Evolutionary conservation across 805 yeast genomes (phyloP), one percentile per base, ranked within the genome.

Genomic region (Cyberlindnera galapagoensis): DNA sequence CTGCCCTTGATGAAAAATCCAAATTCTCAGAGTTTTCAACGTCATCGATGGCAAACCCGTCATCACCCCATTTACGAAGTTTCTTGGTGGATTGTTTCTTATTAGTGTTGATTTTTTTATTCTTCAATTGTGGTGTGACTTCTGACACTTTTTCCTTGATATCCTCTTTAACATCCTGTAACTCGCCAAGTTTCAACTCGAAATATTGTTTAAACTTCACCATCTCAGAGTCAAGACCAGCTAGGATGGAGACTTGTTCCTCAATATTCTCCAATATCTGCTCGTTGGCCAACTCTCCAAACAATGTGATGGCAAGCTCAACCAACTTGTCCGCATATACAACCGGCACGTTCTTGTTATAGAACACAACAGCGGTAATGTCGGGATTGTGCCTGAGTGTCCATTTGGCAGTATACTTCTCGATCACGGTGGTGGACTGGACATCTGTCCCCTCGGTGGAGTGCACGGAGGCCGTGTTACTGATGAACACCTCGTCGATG

Each of bases 31-130:
- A 69, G 14, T 27, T 42, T 3, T 53, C 60, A 9, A 55, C 63
- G 10, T 56, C 59, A 21, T 74, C 80, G 30, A 62, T 65, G 18
- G 24, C 31, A 20, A 59, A 43, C 6, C 87, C 88, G 46, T 76
- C 80, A 19, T 70, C 71, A 17, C 71, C 78, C 85, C 85, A 79
- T 48, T 69, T 76, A 47, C 90, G 67, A 20, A 62, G 57, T 51
- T 62, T 65, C 50, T 74, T 72, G 35, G 48, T 51, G 10, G 44
- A 33, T 19, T 48, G 40, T 1, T 22, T 40, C 25, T 27, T 43
- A 36, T 24, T 44, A 43, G 19, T 32, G 36, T 39, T 19, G 34
- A 21, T 19, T 17, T 26, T 15, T 7, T 11, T 40, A 18, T 39
- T 31, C 10, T 33, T 29, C 12, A n/a, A n/a, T n/a, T n/a, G 18